Percentiles rank a stretch among this genome's conserved stretches.
phyloP scores from a whole-genome alignment of 352 stramenopile species.

The Globisporangium cystogenes region DNA sequence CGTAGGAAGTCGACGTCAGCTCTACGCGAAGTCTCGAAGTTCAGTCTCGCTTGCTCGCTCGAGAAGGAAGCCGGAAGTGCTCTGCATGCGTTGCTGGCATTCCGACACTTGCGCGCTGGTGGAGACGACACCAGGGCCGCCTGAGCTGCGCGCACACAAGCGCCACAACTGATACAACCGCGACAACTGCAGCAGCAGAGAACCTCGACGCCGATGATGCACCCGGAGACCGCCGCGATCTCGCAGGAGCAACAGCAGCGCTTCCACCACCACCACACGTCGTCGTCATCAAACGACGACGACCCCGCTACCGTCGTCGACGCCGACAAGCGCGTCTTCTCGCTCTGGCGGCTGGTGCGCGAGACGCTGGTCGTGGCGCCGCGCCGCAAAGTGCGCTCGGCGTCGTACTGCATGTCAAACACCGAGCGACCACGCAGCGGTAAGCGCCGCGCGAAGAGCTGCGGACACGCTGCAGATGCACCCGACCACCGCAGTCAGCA shows the following conservation, averaged over 20 bases:
- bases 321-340: conserved; percentile 1
- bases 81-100: background rate
- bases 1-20: no score
- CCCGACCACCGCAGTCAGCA: background rate
- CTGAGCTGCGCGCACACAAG: no score
- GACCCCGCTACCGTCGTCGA: background rate
- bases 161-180: background rate
- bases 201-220: conserved; percentile 4
- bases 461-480: background rate
- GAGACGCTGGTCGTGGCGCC: background rate
- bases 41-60: no score
- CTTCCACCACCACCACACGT: background rate
- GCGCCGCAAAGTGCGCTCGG: conserved; percentile 9
- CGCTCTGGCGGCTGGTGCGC: conserved; percentile 11
- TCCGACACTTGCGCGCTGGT: background rate
- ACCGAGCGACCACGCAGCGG: conserved; percentile 1
- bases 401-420: conserved; percentile 8
- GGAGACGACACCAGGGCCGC: no score
- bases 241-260: conserved; percentile 10
- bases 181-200: background rate
- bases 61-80: background rate
- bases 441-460: no score
- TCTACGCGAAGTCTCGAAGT: no score
- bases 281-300: background rate
- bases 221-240: conserved; percentile 2